Conservation (phyloP, 2,329 filamentous ascomycete species). For the Pseudogymnoascus sp. region DNA sequence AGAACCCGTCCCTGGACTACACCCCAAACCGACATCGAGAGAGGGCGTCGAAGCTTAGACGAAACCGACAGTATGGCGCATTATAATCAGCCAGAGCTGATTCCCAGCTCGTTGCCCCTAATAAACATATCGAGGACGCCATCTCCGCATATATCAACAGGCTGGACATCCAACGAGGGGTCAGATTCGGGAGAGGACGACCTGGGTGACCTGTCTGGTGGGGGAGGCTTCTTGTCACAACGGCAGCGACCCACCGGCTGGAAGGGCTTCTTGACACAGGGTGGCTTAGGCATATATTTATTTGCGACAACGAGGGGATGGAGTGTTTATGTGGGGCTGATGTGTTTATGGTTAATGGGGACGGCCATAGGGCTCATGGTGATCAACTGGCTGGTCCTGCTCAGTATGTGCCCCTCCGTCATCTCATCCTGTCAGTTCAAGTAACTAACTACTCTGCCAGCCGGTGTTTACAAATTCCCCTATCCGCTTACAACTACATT, state of each 20-base stretch:
- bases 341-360: slow-evolving; percentile 40
- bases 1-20: slow-evolving; percentile 8
- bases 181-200: slow-evolving; percentile 40
- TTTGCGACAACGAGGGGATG: slow-evolving; percentile 39
- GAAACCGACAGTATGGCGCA: slow-evolving; percentile 5
- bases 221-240: slow-evolving; percentile 22
- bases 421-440: neutral
- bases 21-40: neutral
- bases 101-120: slow-evolving; percentile 31
- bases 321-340: slow-evolving; percentile 38
- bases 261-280: slow-evolving; percentile 30
- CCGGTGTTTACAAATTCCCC: slow-evolving; percentile 42
- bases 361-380: slow-evolving; percentile 38
- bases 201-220: slow-evolving; percentile 31
- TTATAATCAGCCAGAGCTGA: slow-evolving; percentile 17
- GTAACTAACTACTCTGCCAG: slow-evolving; percentile 20
- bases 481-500: slow-evolving; percentile 44
- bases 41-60: neutral
- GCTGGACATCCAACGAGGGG: slow-evolving; percentile 29
- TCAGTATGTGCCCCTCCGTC: slow-evolving; percentile 29
- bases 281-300: slow-evolving; percentile 39
- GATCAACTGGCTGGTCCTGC: slow-evolving; percentile 43
- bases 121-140: slow-evolving; percentile 37
- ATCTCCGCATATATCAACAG: slow-evolving; percentile 36
- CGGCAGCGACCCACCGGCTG: slow-evolving; percentile 21